Conservation (phyloP, 768 basidiomycete genomes). For the Gymnopilus dilepis region DNA sequence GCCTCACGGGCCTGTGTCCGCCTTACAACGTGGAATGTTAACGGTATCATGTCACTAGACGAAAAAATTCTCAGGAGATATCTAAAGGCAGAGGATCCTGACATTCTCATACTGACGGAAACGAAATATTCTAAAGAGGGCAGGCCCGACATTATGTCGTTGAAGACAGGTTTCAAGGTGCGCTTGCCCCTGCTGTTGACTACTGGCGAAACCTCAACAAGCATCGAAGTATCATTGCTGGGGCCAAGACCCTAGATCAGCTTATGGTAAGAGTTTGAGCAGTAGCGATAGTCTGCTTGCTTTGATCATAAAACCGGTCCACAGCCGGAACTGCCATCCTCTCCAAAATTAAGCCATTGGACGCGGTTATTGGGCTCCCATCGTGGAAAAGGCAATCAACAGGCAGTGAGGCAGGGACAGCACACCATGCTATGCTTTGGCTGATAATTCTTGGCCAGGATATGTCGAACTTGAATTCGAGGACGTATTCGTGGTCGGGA, state of each 20-base stretch:
- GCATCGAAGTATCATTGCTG: slow-evolving; percentile 6
- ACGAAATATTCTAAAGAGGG: slow-evolving; percentile 58
- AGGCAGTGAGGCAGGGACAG: slow-evolving; percentile 47
- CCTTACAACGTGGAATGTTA: slow-evolving; percentile 15
- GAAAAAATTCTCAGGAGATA: slow-evolving; percentile 75
- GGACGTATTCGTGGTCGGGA: slow-evolving; percentile 66
- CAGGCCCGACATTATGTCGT: slow-evolving; percentile 12
- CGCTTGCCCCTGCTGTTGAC: too few species aligned
- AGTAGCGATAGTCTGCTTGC: not conserved
- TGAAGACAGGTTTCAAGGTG: slow-evolving; percentile 17
- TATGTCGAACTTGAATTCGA: slow-evolving; percentile 79
- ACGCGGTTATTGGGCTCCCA: slow-evolving; percentile 38
- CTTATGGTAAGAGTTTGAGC: slow-evolving; percentile 1
- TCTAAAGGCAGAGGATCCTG: slow-evolving; percentile 82
- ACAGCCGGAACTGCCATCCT: slow-evolving; percentile 79
- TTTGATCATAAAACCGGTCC: not conserved
- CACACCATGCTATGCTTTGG: slow-evolving; percentile 69
- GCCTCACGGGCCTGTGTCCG: not conserved
- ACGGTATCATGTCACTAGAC: slow-evolving; percentile 18
- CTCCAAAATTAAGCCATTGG: slow-evolving; percentile 73
- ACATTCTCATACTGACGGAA: slow-evolving; percentile 82
- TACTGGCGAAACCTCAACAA: too few species aligned
- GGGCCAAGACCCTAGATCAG: not conserved
- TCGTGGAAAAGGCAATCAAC: slow-evolving; percentile 34
- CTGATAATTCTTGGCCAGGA: slow-evolving; percentile 63